Evolutionary conservation across 1,139 yeast genomes (phyloP), one percentile per base, ranked within the genome.

Genomic region (Geotrichum cucujoidarum): DNA sequence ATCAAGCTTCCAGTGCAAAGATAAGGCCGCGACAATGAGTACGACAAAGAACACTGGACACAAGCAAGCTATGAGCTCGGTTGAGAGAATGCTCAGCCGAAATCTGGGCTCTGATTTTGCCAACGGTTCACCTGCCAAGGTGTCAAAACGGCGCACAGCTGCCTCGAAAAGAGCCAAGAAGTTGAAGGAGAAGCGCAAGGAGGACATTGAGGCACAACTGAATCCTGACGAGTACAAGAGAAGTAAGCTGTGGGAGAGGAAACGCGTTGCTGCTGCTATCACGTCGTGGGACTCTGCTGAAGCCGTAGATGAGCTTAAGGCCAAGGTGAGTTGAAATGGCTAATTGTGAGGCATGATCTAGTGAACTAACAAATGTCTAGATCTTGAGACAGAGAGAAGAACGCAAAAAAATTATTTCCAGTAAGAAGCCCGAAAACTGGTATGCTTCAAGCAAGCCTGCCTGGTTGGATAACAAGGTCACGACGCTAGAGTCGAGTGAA

Each of bases 21-120:
- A 25, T 25, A 11, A 37, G 21, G 11, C 10, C 10, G 11, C 4
- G 8, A 30, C 14, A 18, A 29, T 29, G 43, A 30, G 34, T 20
- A 27, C 43, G 7, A 35, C 4, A 13, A 41, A 36, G 24, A 21
- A 43, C 27, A 38, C 34, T 7, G 36, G 45, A 14, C 11, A 40
- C 17, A 45, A 45, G 35, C 21, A 36, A 16, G 49, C 49, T 3
- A 33, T 40, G 5, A 45, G 41, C 21, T 40, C 49, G 4, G 36
- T 57, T 10, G 53, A 57, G n/a, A 44, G 59, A 8, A 51, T 57
- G n/a, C 43, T 57, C 30, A 47, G 52, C 31, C 38, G 56, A 17
- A 57, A 55, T 4, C 50, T 57, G 17, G 54, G 56, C 2, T 51
- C 43, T 14, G 52, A 49, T 8, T 47, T 41, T 2, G 40, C 22